Evolutionary conservation across 2,329 filamentous ascomycete species (phyloP).

Genomic region (Macrophomina tecta): DNA sequence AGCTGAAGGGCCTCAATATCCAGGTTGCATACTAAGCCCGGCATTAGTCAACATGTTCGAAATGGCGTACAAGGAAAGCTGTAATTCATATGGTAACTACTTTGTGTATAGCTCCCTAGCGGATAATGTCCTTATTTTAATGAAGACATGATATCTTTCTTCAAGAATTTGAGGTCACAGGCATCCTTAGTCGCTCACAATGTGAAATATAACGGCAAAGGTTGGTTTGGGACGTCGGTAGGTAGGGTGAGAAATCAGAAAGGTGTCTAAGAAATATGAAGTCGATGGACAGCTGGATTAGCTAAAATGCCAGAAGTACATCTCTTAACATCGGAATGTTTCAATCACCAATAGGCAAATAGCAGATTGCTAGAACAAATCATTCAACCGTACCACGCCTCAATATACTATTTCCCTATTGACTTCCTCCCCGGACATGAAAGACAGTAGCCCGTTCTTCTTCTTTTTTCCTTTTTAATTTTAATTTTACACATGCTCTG

Average conservation of each 20-base stretch:
- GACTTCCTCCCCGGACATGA: too few species aligned
- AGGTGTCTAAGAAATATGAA: too few species aligned
- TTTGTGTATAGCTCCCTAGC: background rate
- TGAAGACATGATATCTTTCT: background rate
- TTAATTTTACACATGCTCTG: constrained; percentile 5
- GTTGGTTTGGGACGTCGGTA: too few species aligned
- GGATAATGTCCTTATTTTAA: background rate
- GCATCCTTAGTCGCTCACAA: background rate
- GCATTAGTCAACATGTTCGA: too few species aligned
- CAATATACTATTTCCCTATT: background rate
- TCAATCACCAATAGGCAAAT: too few species aligned
- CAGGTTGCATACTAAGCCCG: constrained; percentile 71
- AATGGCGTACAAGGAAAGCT: background rate
- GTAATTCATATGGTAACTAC: background rate
- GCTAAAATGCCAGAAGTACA: too few species aligned
- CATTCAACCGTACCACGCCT: background rate
- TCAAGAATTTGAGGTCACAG: background rate
- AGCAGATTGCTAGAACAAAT: too few species aligned
- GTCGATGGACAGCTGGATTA: too few species aligned
- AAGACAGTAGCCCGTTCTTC: too few species aligned
- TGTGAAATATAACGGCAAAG: background rate
- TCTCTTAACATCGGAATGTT: too few species aligned
- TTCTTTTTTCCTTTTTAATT: too few species aligned
- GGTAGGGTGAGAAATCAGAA: too few species aligned
- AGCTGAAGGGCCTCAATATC: constrained; percentile 70